Evolutionary conservation across 1,284 basidiomycete genomes (phyloP).

Genomic region (Tilletia horrida): DNA sequence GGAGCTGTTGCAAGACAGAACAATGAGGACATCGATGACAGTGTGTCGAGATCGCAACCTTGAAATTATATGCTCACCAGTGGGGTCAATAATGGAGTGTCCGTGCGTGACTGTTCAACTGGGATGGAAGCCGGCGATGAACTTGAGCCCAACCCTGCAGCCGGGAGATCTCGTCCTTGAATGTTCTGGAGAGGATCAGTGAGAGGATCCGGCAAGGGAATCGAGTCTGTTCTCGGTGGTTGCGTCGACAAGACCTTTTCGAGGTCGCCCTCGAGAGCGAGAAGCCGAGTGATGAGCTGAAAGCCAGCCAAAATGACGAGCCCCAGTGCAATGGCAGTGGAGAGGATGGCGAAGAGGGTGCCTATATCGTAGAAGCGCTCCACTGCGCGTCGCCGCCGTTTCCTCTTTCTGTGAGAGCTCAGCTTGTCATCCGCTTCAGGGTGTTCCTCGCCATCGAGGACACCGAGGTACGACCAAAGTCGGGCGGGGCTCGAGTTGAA

Average conservation of each 20-base stretch:
- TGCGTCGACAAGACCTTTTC: neutral
- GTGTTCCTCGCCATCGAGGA: neutral
- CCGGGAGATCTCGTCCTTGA: neutral
- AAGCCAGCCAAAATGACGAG: constrained; percentile 1
- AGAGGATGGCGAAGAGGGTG: neutral
- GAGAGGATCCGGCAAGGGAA: no score
- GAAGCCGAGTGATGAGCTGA: neutral
- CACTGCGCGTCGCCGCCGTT: neutral
- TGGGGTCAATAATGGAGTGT: neutral
- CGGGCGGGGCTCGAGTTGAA: neutral
- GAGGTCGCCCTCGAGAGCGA: neutral
- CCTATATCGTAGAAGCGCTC: neutral
- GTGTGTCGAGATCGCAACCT: no score
- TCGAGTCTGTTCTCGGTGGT: no score
- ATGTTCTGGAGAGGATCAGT: no score
- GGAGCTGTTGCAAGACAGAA: constrained; percentile 1
- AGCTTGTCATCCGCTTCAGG: neutral
- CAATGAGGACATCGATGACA: no score
- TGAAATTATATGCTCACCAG: constrained; percentile 14
- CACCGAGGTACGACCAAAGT: neutral
- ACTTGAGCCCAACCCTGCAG: neutral
- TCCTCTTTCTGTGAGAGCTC: constrained; percentile 12
- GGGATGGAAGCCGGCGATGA: neutral
- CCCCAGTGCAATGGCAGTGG: neutral
- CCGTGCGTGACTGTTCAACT: neutral